Conservation (phyloP, 129 eudicot species). For the Centella asiatica region DNA sequence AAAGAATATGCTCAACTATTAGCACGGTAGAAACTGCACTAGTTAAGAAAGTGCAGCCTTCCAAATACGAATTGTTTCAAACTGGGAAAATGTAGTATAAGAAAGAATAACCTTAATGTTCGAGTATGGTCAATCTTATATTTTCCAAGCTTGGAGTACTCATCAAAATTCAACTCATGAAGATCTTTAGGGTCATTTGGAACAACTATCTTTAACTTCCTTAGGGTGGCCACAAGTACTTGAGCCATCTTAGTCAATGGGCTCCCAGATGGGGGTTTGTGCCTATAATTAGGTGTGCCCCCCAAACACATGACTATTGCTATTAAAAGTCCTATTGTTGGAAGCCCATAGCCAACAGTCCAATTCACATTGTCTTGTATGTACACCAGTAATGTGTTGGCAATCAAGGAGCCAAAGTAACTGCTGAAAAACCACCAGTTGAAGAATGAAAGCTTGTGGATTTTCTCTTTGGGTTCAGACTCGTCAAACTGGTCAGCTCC, state of each 20-base stretch:
- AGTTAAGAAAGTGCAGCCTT: too few species aligned
- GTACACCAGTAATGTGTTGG: conserved; percentile 51
- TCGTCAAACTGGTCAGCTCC: conserved; percentile 67
- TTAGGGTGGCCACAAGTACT: conserved; percentile 46
- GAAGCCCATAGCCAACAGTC: conserved; percentile 55
- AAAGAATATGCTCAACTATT: too few species aligned
- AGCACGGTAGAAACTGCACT: too few species aligned
- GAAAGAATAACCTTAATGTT: conserved; percentile 30
- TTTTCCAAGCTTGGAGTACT: conserved; percentile 37
- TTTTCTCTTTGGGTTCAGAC: conserved; percentile 47
- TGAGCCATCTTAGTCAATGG: conserved; percentile 43
- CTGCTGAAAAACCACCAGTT: conserved; percentile 84
- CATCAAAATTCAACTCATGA: conserved; percentile 37
- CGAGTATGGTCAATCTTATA: conserved; percentile 36
- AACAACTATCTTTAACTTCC: conserved; percentile 35
- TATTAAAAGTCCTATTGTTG: conserved; percentile 39
- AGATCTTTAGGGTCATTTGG: conserved; percentile 51
- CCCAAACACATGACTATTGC: conserved; percentile 36
- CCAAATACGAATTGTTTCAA: too few species aligned
- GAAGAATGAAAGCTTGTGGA: conserved; percentile 57
- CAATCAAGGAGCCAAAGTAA: conserved; percentile 52
- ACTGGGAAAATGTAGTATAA: too few species aligned
- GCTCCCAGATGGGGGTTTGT: conserved; percentile 46
- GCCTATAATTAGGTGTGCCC: conserved; percentile 56
- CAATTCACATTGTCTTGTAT: conserved; percentile 57